Base-by-base conservation (phyloP, 768 basidiomycete genomes). In the Termitomyces sp. region DNA sequence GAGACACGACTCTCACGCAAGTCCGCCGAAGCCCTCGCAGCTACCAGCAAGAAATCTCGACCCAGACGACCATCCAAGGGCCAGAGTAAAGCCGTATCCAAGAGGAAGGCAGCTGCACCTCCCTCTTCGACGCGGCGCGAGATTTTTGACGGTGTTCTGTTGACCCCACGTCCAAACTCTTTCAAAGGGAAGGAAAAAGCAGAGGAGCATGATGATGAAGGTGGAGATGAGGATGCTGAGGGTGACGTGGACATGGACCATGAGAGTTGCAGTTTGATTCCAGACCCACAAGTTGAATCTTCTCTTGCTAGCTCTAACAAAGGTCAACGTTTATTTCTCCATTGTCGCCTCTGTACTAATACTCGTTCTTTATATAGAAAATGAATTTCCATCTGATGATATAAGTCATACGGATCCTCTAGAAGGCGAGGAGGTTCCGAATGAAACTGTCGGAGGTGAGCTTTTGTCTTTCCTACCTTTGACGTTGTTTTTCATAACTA, bases 301-400 rank as follows among this genome's bases (percentile, higher is more conserved):
- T 63, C 62, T 11, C 62, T 65, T 35, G 64, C 64, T 2, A 57
- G 57, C 20, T 65, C 64, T 8, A 63, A 65, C 28, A 65, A 65
- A 56, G 64, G 64, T 63, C 5, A 41, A 55, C 43, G 14, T 43
- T 44, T 45, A 1, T 26, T 35, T 13, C 14, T n/a, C 33, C 33
- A 13, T 40, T 13, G 26, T 26, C 16, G 20, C 13, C 18, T 38
- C 32, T 24, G 36, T 9, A 30, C 6, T 9, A 28, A 40, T 14
- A 8, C 3, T 28, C 13, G 4, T 16, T 30, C 30, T 20, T 14
- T 16, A 26, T 22, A n/a, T 33, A 63, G 59, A 63, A 53, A 60
- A 63, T 26, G 61, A 62, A 59, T 59, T 43, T 1, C 20, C 46
- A 24, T 45, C 13, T 3, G 57, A 55, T 5, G 52, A 50, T 43